Percentiles rank a stretch among this genome's conserved stretches.
phyloP scores from a whole-genome alignment of 768 basidiomycete species.

The Hericium rajendrae region DNA sequence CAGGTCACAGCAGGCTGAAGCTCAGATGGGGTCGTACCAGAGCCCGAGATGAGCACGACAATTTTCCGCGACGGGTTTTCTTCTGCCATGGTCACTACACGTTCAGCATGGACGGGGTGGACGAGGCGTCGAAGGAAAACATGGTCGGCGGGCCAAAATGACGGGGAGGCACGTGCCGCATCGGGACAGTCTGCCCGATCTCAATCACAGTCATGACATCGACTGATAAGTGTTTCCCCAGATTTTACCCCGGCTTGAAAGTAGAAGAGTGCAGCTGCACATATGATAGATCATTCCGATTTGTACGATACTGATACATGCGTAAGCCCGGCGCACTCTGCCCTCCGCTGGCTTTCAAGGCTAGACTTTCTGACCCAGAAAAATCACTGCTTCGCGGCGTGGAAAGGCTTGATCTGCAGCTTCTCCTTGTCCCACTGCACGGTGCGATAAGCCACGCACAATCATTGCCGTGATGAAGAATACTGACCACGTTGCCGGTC shows the following conservation, averaged over 20 bases:
- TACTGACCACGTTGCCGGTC: constrained; percentile 31
- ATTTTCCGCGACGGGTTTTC: constrained; percentile 21
- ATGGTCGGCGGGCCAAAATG: too few relatives aligned
- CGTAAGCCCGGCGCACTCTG: too few relatives aligned
- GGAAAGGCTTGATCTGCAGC: constrained; percentile 29
- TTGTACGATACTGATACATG: too few relatives aligned
- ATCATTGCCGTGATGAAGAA: not conserved
- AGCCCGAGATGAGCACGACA: constrained; percentile 58
- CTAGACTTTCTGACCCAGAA: too few relatives aligned
- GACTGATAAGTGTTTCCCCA: too few relatives aligned
- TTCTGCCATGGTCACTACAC: not conserved
- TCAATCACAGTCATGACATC: too few relatives aligned
- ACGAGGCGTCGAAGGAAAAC: not conserved
- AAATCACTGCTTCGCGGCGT: not conserved
- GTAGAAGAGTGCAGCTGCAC: too few relatives aligned
- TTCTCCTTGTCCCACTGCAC: constrained; percentile 50
- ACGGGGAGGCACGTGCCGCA: too few relatives aligned
- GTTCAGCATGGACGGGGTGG: not conserved
- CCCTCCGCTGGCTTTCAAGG: too few relatives aligned
- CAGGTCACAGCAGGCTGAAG: not conserved
- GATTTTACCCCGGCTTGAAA: too few relatives aligned
- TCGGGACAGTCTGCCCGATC: too few relatives aligned
- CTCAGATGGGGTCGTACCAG: constrained; percentile 29
- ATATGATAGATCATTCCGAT: too few relatives aligned
- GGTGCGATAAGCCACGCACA: not conserved